Conservation (phyloP, 129 eudicot species). For the Escallonia herrerae region DNA sequence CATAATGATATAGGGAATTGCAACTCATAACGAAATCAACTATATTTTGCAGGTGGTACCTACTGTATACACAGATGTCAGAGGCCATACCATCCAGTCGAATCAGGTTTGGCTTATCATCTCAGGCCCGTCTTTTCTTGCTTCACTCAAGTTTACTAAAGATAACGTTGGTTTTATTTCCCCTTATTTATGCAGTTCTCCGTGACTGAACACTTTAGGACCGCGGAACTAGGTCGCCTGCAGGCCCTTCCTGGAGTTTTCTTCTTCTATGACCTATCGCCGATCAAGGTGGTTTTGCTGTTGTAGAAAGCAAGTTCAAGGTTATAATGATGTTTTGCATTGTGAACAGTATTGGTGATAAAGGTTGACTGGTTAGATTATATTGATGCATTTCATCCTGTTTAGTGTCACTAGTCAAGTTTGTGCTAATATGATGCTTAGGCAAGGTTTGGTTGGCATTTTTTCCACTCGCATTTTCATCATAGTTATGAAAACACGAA, state of each 20-base stretch:
- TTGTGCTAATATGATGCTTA: not conserved
- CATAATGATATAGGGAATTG: too few species aligned
- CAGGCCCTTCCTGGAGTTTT: constrained; percentile 89
- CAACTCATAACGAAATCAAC: not conserved
- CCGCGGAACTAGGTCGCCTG: constrained; percentile 50
- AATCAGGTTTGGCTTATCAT: constrained; percentile 55
- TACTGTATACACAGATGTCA: constrained; percentile 60
- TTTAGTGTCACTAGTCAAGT: not conserved
- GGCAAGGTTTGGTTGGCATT: not conserved
- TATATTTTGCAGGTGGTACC: constrained; percentile 68
- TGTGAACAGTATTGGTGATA: not conserved
- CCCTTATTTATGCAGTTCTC: constrained; percentile 52
- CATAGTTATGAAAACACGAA: too few species aligned
- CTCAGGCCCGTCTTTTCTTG: not conserved
- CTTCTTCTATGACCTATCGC: constrained; percentile 91
- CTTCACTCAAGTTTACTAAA: not conserved
- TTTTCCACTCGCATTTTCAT: not conserved
- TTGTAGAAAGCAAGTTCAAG: not conserved
- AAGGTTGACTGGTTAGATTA: not conserved
- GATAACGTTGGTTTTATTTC: not conserved
- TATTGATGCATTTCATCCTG: not conserved
- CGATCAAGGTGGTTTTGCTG: constrained; percentile 52
- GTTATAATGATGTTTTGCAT: not conserved
- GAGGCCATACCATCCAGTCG: constrained; percentile 60
- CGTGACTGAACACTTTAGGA: constrained; percentile 80